A percentile compares a stretch with the other conserved stretches of the same genome.
Evolutionary conservation across 2,329 filamentous ascomycete genomes (phyloP).

Genomic region (Claviceps purpurea): DNA sequence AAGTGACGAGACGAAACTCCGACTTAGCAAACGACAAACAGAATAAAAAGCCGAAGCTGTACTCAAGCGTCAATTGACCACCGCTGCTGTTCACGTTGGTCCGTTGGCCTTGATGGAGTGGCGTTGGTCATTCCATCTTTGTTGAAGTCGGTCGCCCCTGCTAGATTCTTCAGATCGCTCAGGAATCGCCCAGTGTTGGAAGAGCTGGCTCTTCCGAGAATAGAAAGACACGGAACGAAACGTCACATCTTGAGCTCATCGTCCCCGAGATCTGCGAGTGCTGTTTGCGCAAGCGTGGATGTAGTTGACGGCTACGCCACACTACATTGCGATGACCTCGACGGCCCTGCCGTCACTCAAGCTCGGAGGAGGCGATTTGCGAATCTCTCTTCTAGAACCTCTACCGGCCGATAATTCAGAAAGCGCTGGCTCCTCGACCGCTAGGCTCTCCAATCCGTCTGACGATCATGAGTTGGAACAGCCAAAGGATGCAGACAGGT

Average conservation of each 20-base stretch:
- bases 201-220: background rate
- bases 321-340: constrained; percentile 13
- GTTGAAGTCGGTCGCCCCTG: background rate
- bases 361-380: constrained; percentile 15
- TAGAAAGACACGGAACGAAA: background rate
- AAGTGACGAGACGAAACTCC: background rate
- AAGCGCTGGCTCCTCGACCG: background rate
- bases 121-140: background rate
- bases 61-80: background rate
- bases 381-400: constrained; percentile 17
- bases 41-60: background rate
- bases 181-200: background rate
- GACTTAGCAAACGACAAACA: background rate
- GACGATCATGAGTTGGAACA: constrained; percentile 1
- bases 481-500: background rate
- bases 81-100: background rate
- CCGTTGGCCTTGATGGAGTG: background rate
- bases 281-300: background rate
- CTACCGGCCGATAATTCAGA: constrained; percentile 8
- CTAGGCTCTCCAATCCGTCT: background rate
- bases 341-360: constrained; percentile 17
- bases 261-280: background rate
- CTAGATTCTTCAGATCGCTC: background rate
- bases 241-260: background rate
- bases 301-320: background rate